These are phyloP conservation scores for Suhomyces bokatorum DNA, from an alignment of 1,139 yeast genomes.

Conservation along the genomic window DNA sequence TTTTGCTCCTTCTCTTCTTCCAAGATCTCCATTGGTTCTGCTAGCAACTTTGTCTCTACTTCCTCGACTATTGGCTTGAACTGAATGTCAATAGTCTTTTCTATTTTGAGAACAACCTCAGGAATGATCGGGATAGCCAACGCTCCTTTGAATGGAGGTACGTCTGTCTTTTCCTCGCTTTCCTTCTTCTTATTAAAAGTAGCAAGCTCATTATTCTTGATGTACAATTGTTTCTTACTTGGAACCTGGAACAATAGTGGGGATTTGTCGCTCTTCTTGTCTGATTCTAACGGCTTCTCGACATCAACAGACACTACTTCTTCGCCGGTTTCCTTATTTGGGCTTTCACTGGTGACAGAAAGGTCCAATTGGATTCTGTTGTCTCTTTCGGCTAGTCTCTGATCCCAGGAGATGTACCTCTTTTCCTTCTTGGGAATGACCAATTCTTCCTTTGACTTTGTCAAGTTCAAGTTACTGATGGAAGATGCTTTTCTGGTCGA, in stretches of 20 bases:
- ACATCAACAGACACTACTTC: slow-evolving; percentile 5
- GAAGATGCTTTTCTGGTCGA: slow-evolving; percentile 56
- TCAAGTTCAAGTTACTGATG: slow-evolving; percentile 38
- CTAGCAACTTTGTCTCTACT: slow-evolving; percentile 8
- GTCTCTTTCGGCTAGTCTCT: slow-evolving; percentile 37
- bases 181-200: slow-evolving; percentile 7
- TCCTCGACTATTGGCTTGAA: slow-evolving; percentile 15
- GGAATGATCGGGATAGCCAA: slow-evolving; percentile 24
- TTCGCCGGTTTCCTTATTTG: slow-evolving; percentile 5
- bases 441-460: slow-evolving; percentile 44
- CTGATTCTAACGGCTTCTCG: slow-evolving; percentile 9
- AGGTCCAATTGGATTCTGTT: slow-evolving; percentile 27
- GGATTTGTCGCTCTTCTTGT: slow-evolving; percentile 14
- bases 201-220: slow-evolving; percentile 15
- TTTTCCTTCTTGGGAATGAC: slow-evolving; percentile 35
- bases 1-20: not conserved
- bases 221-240: slow-evolving; percentile 24
- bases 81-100: slow-evolving; percentile 27
- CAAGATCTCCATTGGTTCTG: not conserved
- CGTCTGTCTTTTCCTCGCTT: not conserved
- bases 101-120: slow-evolving; percentile 27
- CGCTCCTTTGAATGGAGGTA: not conserved
- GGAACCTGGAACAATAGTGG: slow-evolving; percentile 24
- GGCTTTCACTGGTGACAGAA: slow-evolving; percentile 18
- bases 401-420: slow-evolving; percentile 42